phyloP scores from a whole-genome alignment of 306 rosid species.

The Gastrolobium bilobum region DNA sequence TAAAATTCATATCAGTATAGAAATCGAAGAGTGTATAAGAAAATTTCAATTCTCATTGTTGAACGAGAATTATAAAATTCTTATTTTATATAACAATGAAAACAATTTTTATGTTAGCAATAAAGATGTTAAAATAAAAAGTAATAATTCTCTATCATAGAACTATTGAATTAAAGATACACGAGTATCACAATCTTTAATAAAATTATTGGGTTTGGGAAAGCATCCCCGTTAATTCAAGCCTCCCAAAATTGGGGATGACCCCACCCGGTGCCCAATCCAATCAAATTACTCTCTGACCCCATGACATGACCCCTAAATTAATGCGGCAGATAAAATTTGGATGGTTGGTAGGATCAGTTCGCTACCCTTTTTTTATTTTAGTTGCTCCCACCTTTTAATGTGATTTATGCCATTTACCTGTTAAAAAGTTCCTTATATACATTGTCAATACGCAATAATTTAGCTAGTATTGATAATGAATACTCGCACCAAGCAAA shows the following conservation, averaged over 20 bases:
- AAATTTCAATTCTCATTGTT: no score
- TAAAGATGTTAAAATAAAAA: no score
- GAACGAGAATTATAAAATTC: no score
- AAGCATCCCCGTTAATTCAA: conserved; percentile 45
- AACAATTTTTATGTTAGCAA: no score
- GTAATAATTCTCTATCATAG: no score
- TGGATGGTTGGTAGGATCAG: conserved; percentile 65
- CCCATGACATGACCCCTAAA: conserved; percentile 57
- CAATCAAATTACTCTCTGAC: conserved; percentile 43
- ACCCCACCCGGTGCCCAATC: background rate
- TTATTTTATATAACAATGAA: background rate
- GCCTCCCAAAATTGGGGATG: conserved; percentile 8
- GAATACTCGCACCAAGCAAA: conserved; percentile 29
- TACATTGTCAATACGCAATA: conserved; percentile 49
- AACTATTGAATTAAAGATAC: background rate
- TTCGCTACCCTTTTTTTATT: conserved; percentile 50
- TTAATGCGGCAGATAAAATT: conserved; percentile 65
- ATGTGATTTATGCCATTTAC: conserved; percentile 53
- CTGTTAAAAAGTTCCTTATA: conserved; percentile 33
- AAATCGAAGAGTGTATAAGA: no score
- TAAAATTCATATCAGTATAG: no score
- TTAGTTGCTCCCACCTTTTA: conserved; percentile 53
- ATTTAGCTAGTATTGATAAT: conserved; percentile 5
- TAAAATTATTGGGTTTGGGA: conserved; percentile 43
- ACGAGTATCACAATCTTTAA: background rate